Evolutionary conservation across 768 basidiomycete genomes (phyloP), one percentile per base, ranked within the genome.

Genomic region (Tylopilus sp.): DNA sequence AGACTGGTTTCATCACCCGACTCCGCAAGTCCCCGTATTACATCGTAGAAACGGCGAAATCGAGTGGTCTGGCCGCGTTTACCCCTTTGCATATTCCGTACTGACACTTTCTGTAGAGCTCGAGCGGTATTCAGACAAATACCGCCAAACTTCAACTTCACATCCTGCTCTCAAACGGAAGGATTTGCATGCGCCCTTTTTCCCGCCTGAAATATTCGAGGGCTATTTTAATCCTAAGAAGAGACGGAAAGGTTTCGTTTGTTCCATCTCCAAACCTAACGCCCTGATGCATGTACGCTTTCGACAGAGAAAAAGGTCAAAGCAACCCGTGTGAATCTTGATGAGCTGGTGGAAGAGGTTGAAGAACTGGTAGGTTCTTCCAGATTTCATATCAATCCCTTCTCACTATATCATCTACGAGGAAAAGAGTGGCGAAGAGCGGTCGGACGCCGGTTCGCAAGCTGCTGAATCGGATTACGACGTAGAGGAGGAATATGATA

Each of bases 401-500:
- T 28, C 53, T 58, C 24, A 48, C 17, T 11, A 7, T 2, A 29
- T 30, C 24, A 30, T 22, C 2, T 44, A n/a, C 43, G 30, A 89
- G 82, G 85, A 86, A 59, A 87, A 89, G 60, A 87, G 86, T 1
- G 80, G 78, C 22, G 84, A 85, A 7, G 88, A 90, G 52, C 74
- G 75, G 4, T 89, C 86, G 28, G 83, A 87, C 16, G 77, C 69
- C 24, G 87, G 82, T 21, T 88, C 87, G 12, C 84, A 86, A 60
- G 80, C 69, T 28, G 78, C 70, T 8, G 82, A 83, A 36, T 84
- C 82, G 24, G 89, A 92, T 67, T 92, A 92, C 63, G 90, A 92
- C 57, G 87, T 89, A 21, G 87, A 92, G 29, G 92, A 95, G 67
- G 90, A 92, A 61, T 91, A 92, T 63, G 91, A 92, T 69, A 92